A percentile compares a stretch with the other conserved stretches of the same genome.
phyloP scores from a whole-genome alignment of 2,329 filamentous ascomycete species.

The Coniochaeta pulveracea region DNA sequence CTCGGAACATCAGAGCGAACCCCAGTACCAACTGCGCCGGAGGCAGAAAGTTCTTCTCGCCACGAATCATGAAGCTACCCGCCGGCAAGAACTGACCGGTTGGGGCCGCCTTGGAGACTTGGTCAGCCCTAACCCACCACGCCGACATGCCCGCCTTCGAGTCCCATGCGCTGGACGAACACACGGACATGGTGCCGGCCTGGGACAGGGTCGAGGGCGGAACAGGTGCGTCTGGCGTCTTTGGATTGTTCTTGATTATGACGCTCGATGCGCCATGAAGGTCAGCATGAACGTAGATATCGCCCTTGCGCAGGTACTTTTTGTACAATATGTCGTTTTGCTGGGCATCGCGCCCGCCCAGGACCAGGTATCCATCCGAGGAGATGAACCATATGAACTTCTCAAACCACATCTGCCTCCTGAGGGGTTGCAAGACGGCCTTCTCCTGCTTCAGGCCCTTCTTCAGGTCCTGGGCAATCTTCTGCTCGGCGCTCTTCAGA shows the following conservation, averaged over 20 bases:
- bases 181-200: constrained; percentile 75
- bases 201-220: constrained; percentile 86
- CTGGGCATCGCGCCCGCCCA: constrained; percentile 78
- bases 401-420: constrained; percentile 88
- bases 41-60: constrained; percentile 84
- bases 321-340: constrained; percentile 92
- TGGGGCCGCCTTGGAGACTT: constrained; percentile 76
- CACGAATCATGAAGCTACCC: constrained; percentile 71
- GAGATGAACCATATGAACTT: constrained; percentile 96
- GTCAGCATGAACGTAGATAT: constrained; percentile 87
- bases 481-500: constrained; percentile 80
- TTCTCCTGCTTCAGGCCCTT: constrained; percentile 89
- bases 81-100: constrained; percentile 69
- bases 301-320: constrained; percentile 74
- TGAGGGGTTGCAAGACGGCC: constrained; percentile 68
- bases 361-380: constrained; percentile 85
- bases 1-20: constrained; percentile 76
- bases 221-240: constrained; percentile 71
- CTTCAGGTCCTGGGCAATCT: constrained; percentile 76
- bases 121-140: constrained; percentile 87
- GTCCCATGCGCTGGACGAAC: constrained; percentile 86
- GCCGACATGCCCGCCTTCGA: constrained; percentile 92
- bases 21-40: constrained; percentile 81
- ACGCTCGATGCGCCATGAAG: constrained; percentile 74
- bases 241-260: constrained; percentile 78